phyloP scores from a whole-genome alignment of 306 rosid species.

The Herpetospermum pedunculosum region DNA sequence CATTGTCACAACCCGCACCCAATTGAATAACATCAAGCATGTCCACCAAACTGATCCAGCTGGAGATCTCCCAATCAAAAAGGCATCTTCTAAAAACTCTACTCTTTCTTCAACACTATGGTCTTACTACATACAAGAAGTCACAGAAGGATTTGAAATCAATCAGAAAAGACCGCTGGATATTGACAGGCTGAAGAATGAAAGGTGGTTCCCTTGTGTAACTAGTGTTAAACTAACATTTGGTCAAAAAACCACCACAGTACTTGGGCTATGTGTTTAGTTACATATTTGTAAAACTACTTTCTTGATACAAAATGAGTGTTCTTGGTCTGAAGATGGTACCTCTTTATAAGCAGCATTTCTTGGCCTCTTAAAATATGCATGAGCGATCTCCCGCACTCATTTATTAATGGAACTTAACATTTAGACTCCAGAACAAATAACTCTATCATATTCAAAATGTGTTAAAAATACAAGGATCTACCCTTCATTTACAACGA shows the following conservation, averaged over 20 bases:
- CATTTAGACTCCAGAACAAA: neutral
- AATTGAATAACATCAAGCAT: too few relatives aligned
- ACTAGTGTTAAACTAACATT: neutral
- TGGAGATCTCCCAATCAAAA: too few relatives aligned
- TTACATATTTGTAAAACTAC: neutral
- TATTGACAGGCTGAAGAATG: neutral
- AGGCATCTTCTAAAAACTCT: too few relatives aligned
- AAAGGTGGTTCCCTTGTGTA: neutral
- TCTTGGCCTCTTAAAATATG: neutral
- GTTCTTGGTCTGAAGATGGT: neutral
- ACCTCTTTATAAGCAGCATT: neutral
- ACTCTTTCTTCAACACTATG: too few relatives aligned
- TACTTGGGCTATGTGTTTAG: neutral
- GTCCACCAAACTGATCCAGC: too few relatives aligned
- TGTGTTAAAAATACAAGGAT: neutral
- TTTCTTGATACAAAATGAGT: neutral
- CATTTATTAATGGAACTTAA: neutral
- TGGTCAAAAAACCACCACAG: neutral
- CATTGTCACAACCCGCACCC: too few relatives aligned
- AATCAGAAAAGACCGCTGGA: too few relatives aligned
- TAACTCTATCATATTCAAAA: neutral
- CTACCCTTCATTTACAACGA: neutral
- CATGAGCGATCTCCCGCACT: too few relatives aligned
- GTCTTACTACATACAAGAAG: too few relatives aligned
- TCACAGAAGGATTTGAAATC: neutral